Evolutionary conservation across 2,329 filamentous ascomycete genomes (phyloP).

Genomic region (Cyphellophora europaea): DNA sequence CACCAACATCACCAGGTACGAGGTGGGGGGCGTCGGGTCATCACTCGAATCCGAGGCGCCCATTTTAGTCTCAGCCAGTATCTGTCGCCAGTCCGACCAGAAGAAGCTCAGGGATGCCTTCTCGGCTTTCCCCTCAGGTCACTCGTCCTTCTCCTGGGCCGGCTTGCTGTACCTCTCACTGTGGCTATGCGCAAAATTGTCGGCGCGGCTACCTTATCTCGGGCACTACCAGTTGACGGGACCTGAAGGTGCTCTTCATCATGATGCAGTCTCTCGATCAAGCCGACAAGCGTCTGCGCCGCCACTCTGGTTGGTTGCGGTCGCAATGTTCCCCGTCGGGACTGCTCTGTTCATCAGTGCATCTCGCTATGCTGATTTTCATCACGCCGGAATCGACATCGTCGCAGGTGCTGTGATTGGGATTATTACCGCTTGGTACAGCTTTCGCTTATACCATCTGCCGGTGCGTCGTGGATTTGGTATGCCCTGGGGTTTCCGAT

Average conservation of each 20-base stretch:
- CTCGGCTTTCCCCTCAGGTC: constrained; percentile 69
- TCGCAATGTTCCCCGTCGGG: constrained; percentile 62
- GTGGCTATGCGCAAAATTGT: constrained; percentile 60
- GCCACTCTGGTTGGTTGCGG: constrained; percentile 58
- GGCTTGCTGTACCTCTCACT: constrained; percentile 78
- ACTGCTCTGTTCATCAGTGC: constrained; percentile 69
- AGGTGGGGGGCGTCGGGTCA: constrained; percentile 52
- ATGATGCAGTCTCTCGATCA: constrained; percentile 1
- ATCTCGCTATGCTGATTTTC: constrained; percentile 77
- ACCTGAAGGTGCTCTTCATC: constrained; percentile 20
- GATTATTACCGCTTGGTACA: constrained; percentile 58
- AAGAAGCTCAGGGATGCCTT: constrained; percentile 65
- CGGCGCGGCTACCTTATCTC: constrained; percentile 34
- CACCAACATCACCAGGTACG: constrained; percentile 45
- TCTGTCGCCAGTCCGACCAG: constrained; percentile 58
- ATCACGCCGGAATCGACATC: constrained; percentile 88
- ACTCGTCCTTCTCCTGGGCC: constrained; percentile 64
- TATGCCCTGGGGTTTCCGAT: constrained; percentile 69
- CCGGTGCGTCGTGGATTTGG: constrained; percentile 64
- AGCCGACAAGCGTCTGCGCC: constrained; percentile 1
- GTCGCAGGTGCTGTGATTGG: constrained; percentile 73
- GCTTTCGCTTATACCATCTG: constrained; percentile 77
- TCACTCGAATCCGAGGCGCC: constrained; percentile 43
- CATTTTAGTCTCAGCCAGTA: constrained; percentile 61
- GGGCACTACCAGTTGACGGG: too few species aligned